Conservation (phyloP, 2,329 filamentous ascomycete species). For the Aureobasidium namibiae region DNA sequence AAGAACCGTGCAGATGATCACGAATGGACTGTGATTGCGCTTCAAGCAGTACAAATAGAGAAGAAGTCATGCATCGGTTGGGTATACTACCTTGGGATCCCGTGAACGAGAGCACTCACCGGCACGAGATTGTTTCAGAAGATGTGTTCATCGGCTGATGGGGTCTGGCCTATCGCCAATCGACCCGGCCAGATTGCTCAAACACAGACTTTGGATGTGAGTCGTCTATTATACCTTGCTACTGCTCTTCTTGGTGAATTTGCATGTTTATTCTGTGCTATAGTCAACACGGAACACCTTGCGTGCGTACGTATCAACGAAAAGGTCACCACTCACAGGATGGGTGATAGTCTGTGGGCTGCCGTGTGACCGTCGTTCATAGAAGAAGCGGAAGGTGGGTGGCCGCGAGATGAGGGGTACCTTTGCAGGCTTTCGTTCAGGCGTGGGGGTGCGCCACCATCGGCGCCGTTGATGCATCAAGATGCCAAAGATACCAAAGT, state of each 20-base stretch:
- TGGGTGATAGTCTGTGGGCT: neutral
- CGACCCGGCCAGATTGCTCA: neutral
- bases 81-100: neutral
- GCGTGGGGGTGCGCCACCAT: slow-evolving; percentile 10
- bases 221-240: slow-evolving; percentile 4
- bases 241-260: neutral
- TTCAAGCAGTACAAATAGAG: slow-evolving; percentile 1
- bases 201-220: neutral
- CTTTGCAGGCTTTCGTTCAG: neutral
- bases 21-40: slow-evolving; percentile 5
- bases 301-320: neutral
- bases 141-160: neutral
- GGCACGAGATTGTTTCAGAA: slow-evolving; percentile 7
- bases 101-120: neutral
- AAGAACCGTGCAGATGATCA: slow-evolving; percentile 13
- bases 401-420: slow-evolving; percentile 9
- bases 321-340: neutral
- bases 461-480: slow-evolving; percentile 9
- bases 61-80: neutral
- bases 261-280: neutral
- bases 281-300: neutral
- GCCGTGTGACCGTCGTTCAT: slow-evolving; percentile 2
- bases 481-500: slow-evolving; percentile 5
- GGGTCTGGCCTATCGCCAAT: neutral
- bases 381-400: slow-evolving; percentile 1